Base-by-base conservation (phyloP, 2,329 filamentous ascomycete species). In the Stagonosporopsis vannaccii region DNA sequence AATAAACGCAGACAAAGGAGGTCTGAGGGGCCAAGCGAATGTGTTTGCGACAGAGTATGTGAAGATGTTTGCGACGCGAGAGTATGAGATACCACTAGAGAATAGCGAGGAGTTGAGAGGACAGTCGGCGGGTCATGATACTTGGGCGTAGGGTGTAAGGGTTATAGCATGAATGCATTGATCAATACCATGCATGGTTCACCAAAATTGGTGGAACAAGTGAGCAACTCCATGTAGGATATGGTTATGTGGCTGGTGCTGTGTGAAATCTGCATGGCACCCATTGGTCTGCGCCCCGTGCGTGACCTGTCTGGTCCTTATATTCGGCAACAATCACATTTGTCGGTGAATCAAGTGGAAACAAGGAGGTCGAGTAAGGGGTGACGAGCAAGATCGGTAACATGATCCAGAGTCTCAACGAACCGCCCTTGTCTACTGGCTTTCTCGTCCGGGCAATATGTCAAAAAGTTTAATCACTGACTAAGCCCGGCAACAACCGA, bases 51-150 rank as follows among this genome's bases (percentile, higher is more conserved):
- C 49, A n/a, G 42, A 48, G 33, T 49, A 56, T 44, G 49, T 36
- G 20, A 47, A 45, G 43, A 55, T 56, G 49, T 61, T 60, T 50
- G 30, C 50, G 50, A 58, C 62, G 53, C 59, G 53, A 51, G 53
- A 59, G 63, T 59, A 59, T 61, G 59, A 63, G 60, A 68, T 68
- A 68, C 63, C 65, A 66, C 28, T 56, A 61, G 51, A 58, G 45
- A 36, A 37, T 2, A 51, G 39, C 37, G 32, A 48, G 48, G 43
- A 48, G 54, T 48, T 57, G 48, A 33, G 42, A 37, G 36, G 47
- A 39, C 37, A 51, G 46, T 39, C 7, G 53, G 17, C 35, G 26
- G 45, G 35, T 47, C 9, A 56, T 43, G 42, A 51, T 33, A 51
- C 43, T 33, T 52, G 32, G 54, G 46, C 48, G 52, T 39, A 43